These are phyloP conservation scores for Kwoniella europaea DNA, from an alignment of 768 basidiomycete species.

Conservation along the genomic window DNA sequence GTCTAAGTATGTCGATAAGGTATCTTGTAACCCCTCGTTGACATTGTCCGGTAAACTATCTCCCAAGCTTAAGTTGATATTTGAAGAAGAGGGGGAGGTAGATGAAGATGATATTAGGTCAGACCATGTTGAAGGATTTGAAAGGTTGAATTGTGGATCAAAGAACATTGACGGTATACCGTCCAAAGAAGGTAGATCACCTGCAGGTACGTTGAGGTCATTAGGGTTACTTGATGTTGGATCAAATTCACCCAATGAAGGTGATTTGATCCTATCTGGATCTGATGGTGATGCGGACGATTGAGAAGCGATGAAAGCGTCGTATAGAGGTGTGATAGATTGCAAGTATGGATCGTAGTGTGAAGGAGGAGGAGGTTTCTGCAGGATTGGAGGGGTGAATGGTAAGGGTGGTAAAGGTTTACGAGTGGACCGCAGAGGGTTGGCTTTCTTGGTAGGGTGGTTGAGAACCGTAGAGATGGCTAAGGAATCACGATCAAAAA, in stretches of 20 bases:
- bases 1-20: slow-evolving; percentile 88
- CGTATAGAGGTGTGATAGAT: slow-evolving; percentile 57
- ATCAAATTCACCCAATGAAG: slow-evolving; percentile 29
- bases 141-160: slow-evolving; percentile 74
- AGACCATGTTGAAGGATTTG: slow-evolving; percentile 77
- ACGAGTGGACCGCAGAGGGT: slow-evolving; percentile 81
- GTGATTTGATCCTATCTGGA: slow-evolving; percentile 7
- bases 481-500: slow-evolving; percentile 53
- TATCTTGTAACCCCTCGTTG: slow-evolving; percentile 68
- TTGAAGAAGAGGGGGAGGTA: slow-evolving; percentile 33
- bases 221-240: slow-evolving; percentile 56
- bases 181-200: slow-evolving; percentile 70
- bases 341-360: slow-evolving; percentile 57
- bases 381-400: slow-evolving; percentile 64
- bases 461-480: slow-evolving; percentile 94
- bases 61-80: neutral
- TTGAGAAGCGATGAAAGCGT: slow-evolving; percentile 37
- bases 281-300: slow-evolving; percentile 32
- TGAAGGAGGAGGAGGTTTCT: slow-evolving; percentile 55
- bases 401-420: slow-evolving; percentile 70
- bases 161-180: slow-evolving; percentile 84
- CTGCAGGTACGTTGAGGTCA: neutral
- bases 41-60: slow-evolving; percentile 5
- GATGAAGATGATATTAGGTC: slow-evolving; percentile 58
- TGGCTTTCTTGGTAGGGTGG: slow-evolving; percentile 80